These are phyloP conservation scores for Mycena metata DNA, from an alignment of 768 basidiomycete species.

Conservation along the genomic window DNA sequence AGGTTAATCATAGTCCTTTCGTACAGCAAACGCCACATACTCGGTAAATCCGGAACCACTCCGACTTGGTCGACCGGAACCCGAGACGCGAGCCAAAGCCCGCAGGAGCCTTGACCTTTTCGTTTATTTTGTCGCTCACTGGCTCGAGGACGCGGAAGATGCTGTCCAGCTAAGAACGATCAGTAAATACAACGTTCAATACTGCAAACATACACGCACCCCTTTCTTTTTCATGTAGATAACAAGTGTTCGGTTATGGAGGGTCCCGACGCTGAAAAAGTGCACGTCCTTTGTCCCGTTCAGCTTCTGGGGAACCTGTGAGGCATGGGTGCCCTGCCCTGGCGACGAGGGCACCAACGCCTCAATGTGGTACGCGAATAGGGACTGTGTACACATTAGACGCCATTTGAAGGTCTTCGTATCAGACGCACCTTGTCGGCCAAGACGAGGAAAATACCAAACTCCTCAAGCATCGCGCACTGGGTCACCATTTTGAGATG, in stretches of 20 bases:
- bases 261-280: constrained; percentile 94
- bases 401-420: not conserved
- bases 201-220: constrained; percentile 46
- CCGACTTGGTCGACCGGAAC: constrained; percentile 84
- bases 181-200: not conserved
- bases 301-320: constrained; percentile 90
- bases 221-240: constrained; percentile 98
- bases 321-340: constrained; percentile 68
- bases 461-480: constrained; percentile 95
- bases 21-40: not conserved
- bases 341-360: constrained; percentile 92
- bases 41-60: constrained; percentile 96
- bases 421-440: constrained; percentile 81
- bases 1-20: not conserved
- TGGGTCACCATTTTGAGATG: constrained; percentile 58
- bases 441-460: constrained; percentile 95
- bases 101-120: constrained; percentile 77
- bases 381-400: constrained; percentile 59
- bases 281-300: constrained; percentile 84
- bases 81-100: constrained; percentile 82
- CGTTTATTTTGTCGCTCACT: constrained; percentile 88
- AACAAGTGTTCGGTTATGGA: constrained; percentile 93
- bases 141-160: constrained; percentile 98
- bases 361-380: constrained; percentile 97
- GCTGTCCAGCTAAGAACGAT: constrained; percentile 73